These are phyloP conservation scores for Globisporangium takayamanum DNA, from an alignment of 352 stramenopile genomes.

Conservation along the genomic window DNA sequence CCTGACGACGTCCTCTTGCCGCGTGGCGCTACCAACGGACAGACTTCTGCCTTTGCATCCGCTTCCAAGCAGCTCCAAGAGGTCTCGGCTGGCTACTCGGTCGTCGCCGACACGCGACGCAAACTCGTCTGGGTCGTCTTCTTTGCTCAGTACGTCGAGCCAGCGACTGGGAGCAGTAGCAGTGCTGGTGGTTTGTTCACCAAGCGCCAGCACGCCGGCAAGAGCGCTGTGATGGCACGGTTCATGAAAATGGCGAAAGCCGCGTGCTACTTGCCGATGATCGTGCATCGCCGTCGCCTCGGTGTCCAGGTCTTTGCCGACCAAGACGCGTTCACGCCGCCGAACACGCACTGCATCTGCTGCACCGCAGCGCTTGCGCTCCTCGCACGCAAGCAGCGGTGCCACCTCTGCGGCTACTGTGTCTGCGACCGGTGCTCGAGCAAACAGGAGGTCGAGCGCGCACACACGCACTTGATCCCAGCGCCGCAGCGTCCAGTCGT, in stretches of 20 bases:
- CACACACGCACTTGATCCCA: slow-evolving; percentile 20
- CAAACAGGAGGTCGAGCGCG: slow-evolving; percentile 27
- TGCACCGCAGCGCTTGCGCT: slow-evolving; percentile 21
- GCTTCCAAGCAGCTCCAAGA: slow-evolving; percentile 16
- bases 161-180: not conserved
- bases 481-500: slow-evolving; percentile 16
- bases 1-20: slow-evolving; percentile 31
- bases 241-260: slow-evolving; percentile 31
- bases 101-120: slow-evolving; percentile 16
- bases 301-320: slow-evolving; percentile 32
- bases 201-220: not conserved
- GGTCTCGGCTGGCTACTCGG: slow-evolving; percentile 15
- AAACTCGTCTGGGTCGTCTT: slow-evolving; percentile 13
- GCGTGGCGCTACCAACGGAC: slow-evolving; percentile 9
- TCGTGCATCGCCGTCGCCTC: slow-evolving; percentile 27
- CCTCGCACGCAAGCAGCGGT: slow-evolving; percentile 28
- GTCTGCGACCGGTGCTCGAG: slow-evolving; percentile 46
- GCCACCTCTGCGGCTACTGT: slow-evolving; percentile 50
- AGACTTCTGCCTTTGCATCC: not conserved
- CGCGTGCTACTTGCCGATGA: slow-evolving; percentile 23
- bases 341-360: slow-evolving; percentile 26
- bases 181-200: not conserved
- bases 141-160: slow-evolving; percentile 7
- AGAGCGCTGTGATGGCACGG: slow-evolving; percentile 18
- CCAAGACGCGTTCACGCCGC: slow-evolving; percentile 11